A percentile compares a stretch with the other conserved stretches of the same genome.
phyloP scores from a whole-genome alignment of 140 eudicot genomes.

The Oenanthe javanica region DNA sequence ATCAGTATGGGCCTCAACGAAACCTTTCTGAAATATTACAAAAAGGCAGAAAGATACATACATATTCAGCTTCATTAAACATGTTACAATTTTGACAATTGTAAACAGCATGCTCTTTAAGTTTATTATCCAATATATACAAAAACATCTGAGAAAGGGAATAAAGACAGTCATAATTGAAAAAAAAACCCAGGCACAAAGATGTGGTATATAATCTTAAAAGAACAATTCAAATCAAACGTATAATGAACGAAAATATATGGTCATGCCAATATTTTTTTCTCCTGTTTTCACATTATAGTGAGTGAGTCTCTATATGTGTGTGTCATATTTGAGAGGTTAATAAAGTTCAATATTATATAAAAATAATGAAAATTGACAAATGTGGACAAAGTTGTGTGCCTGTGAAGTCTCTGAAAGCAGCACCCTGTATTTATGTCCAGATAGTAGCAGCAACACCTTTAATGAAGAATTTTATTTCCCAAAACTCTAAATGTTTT shows the following conservation, averaged over 20 bases:
- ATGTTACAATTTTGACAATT: background rate
- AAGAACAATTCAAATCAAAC: background rate
- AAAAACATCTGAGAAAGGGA: background rate
- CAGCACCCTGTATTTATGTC: background rate
- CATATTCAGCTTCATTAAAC: background rate
- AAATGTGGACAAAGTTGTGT: background rate
- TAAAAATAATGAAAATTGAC: background rate
- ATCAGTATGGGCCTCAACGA: constrained; percentile 77
- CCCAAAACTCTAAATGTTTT: background rate
- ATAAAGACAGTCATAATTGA: background rate
- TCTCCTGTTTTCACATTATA: too few species aligned
- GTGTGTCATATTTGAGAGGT: background rate
- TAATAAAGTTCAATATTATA: background rate
- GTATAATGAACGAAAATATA: background rate
- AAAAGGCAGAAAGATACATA: background rate
- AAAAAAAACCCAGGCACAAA: background rate
- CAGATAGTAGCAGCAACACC: background rate
- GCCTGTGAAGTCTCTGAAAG: background rate
- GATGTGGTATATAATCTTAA: background rate
- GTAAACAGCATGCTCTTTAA: background rate
- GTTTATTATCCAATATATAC: background rate
- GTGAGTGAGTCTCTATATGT: too few species aligned
- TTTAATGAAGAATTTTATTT: too few species aligned
- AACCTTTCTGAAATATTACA: constrained; percentile 56
- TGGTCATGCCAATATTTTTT: background rate